Conservation (phyloP, 1,139 yeast species). For the Magnusiomyces paraingens region DNA sequence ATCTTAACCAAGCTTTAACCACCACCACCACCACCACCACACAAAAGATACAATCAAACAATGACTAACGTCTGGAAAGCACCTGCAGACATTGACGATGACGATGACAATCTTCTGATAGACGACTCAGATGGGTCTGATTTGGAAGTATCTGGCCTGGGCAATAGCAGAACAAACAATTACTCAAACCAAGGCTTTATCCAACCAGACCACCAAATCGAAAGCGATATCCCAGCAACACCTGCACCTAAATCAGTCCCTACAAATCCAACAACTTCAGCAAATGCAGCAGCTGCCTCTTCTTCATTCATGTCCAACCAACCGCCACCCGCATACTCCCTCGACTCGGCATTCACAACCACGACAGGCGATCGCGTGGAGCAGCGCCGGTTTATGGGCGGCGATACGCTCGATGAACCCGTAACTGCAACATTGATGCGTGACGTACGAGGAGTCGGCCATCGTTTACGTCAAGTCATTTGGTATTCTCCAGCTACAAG, state of each 20-base stretch:
- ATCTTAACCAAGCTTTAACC: too few relatives aligned
- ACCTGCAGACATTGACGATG: constrained; percentile 1
- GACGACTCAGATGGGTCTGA: constrained; percentile 18
- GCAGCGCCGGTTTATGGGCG: constrained; percentile 73
- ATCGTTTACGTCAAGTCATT: constrained; percentile 56
- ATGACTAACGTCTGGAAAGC: constrained; percentile 18
- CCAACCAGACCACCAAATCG: constrained; percentile 20
- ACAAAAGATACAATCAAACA: background rate
- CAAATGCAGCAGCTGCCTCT: background rate
- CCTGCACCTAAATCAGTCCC: constrained; percentile 5
- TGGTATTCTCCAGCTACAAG: constrained; percentile 47
- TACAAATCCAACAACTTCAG: constrained; percentile 10
- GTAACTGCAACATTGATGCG: constrained; percentile 61
- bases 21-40: too few relatives aligned
- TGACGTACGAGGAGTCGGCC: constrained; percentile 61
- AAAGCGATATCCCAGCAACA: constrained; percentile 20
- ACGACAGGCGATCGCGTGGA: constrained; percentile 46
- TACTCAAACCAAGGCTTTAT: constrained; percentile 18
- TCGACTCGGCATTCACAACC: constrained; percentile 12
- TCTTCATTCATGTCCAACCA: constrained; percentile 10
- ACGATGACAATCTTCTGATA: constrained; percentile 17
- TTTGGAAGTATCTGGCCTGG: background rate
- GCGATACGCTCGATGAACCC: constrained; percentile 82
- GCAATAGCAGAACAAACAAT: background rate
- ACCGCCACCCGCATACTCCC: constrained; percentile 19